Conservation (phyloP, 371 early-diverging fungal species). For the Rhizomucor pusillus region DNA sequence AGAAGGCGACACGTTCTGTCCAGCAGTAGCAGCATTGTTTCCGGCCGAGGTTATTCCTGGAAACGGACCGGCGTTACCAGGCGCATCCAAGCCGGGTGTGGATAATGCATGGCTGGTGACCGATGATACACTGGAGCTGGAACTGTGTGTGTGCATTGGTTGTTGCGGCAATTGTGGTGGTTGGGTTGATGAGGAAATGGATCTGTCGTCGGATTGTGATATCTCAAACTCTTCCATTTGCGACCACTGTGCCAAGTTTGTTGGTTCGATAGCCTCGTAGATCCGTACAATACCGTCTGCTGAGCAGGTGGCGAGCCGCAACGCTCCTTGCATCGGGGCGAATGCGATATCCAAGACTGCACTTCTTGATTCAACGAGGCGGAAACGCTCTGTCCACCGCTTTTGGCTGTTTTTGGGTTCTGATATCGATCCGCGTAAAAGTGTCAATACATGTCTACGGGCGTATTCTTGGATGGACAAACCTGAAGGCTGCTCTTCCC, state of each 20-base stretch:
- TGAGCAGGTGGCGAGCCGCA: conserved; percentile 78
- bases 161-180: conserved; percentile 14
- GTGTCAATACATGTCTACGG: background rate
- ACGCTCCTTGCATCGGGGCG: conserved; percentile 75
- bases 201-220: conserved; percentile 5
- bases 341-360: conserved; percentile 88
- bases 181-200: conserved; percentile 4
- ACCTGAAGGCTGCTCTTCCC: conserved; percentile 86
- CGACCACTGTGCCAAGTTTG: conserved; percentile 80
- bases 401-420: conserved; percentile 66
- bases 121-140: conserved; percentile 35
- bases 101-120: conserved; percentile 32
- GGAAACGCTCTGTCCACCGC: conserved; percentile 68
- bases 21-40: conserved; percentile 2
- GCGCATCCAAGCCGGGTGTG: conserved; percentile 22
- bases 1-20: conserved; percentile 21
- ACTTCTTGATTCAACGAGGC: conserved; percentile 70
- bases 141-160: conserved; percentile 32
- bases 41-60: conserved; percentile 7
- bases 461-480: background rate
- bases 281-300: conserved; percentile 88
- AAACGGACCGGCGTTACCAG: conserved; percentile 12
- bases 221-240: conserved; percentile 71
- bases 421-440: conserved; percentile 7
- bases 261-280: conserved; percentile 86